Evolutionary conservation across 768 basidiomycete genomes (phyloP), one percentile per base, ranked within the genome.

Genomic region (Leucosporidium yakuticum): DNA sequence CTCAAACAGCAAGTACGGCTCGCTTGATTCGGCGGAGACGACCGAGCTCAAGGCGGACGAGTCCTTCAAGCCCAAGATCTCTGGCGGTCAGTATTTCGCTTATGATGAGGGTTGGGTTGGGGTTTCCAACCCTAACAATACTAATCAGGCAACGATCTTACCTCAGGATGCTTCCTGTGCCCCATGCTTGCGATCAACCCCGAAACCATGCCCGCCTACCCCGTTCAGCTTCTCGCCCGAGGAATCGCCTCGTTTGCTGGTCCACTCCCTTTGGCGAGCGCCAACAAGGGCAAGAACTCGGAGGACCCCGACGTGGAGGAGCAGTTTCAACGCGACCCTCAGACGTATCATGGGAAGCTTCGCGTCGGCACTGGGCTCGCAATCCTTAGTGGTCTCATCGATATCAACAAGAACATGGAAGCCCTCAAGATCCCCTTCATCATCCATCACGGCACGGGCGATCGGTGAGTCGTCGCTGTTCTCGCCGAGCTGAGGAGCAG

Each of bases 201-300:
- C 32, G 65, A 71, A 25, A 70, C 74, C 12, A 58, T 71, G 2
- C 74, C 74, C 1, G 63, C 67, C 11, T 56, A 23, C 21, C 11
- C 59, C 11, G 61, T 75, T 60, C 69, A 75, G 56, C 56, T 67
- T 34, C 39, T 69, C 29, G 74, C 71, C 2, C 67, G 71, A 4
- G 67, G n/a, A 23, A 51, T 75, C 50, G 60, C 65, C 1, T 61
- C 54, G 1, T 62, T 75, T 29, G 74, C 74, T 2, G 69, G 71
- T 8, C 65, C 69, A 0, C 50, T 69, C 11, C 71, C 74, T 44
- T 47, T 75, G 31, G 74, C 74, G 1, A 53, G 51, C 12, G 74
- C 71, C 3, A 73, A 73, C 58, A 75, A 69, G 62, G 74, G 74
- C n/a, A 70, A 69, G 68, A 73, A 71, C n/a, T 56, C 62, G 7